A percentile compares a stretch with the other conserved stretches of the same genome.
Conservation (phyloP, 2,329 filamentous ascomycete species). For the Chaetomiaceae sp. region DNA sequence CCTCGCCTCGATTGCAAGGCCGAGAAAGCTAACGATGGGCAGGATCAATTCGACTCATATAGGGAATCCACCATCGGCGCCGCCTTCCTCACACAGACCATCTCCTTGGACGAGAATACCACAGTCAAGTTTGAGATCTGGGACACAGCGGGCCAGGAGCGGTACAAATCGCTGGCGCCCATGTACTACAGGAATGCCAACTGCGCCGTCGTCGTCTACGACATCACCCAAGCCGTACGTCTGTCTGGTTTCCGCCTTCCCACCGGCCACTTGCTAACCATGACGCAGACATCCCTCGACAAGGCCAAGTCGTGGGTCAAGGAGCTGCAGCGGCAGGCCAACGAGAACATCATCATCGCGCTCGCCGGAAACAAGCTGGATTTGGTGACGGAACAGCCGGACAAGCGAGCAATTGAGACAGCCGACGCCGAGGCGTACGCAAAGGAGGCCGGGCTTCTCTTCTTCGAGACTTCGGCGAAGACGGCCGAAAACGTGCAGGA, state of each 20-base stretch:
- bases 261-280: slow-evolving; percentile 24
- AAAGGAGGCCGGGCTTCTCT: slow-evolving; percentile 85
- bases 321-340: slow-evolving; percentile 95
- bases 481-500: slow-evolving; percentile 94
- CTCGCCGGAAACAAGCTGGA: slow-evolving; percentile 97
- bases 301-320: slow-evolving; percentile 99
- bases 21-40: slow-evolving; percentile 9
- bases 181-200: slow-evolving; percentile 99
- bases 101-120: slow-evolving; percentile 94
- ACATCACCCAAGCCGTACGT: slow-evolving; percentile 96
- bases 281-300: slow-evolving; percentile 78
- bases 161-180: slow-evolving; percentile 96
- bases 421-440: slow-evolving; percentile 95
- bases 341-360: slow-evolving; percentile 99
- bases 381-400: slow-evolving; percentile 87
- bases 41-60: slow-evolving; percentile 99
- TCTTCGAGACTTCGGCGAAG: slow-evolving; percentile 98
- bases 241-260: slow-evolving; percentile 4
- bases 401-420: slow-evolving; percentile 87
- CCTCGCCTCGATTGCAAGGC: background rate
- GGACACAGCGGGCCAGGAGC: slow-evolving; percentile 97
- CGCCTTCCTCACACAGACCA: slow-evolving; percentile 97
- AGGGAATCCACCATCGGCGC: slow-evolving; percentile 97
- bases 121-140: slow-evolving; percentile 99
- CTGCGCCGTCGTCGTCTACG: slow-evolving; percentile 98